Percentiles rank a stretch among this genome's conserved stretches.
phyloP scores from a whole-genome alignment of 176 grass and related monocot genomes.

The Eremochloa ophiuroides region DNA sequence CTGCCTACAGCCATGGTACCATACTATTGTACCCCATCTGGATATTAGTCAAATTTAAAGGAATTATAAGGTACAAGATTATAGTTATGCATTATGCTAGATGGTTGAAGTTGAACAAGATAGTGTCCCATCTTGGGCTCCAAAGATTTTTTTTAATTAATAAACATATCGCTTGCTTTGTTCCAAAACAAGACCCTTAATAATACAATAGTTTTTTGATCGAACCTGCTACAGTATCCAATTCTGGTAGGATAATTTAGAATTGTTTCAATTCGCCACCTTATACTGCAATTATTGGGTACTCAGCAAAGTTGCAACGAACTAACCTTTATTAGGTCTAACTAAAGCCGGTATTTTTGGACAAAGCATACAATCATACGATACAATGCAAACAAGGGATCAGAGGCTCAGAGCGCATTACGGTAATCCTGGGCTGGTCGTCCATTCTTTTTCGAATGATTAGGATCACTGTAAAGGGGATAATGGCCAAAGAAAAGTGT shows the following conservation, averaged over 20 bases:
- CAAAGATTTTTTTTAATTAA: not conserved
- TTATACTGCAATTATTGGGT: conserved; percentile 30
- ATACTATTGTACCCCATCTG: not conserved
- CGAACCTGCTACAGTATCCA: not conserved
- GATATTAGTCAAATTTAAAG: not conserved
- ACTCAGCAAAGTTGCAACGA: conserved; percentile 18
- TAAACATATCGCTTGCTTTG: not conserved
- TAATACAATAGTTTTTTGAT: not conserved
- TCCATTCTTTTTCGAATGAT: conserved; percentile 2
- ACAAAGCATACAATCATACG: conserved; percentile 31
- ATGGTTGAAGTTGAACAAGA: conserved; percentile 1
- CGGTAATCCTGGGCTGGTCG: not conserved
- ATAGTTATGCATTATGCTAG: not conserved
- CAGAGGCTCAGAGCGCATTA: conserved; percentile 9
- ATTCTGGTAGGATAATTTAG: conserved; percentile 2
- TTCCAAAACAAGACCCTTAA: not conserved
- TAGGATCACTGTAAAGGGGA: conserved; percentile 17
- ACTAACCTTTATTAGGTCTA: conserved; percentile 23
- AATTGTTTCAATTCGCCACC: not conserved
- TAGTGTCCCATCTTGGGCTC: conserved; percentile 1
- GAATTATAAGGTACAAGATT: not conserved
- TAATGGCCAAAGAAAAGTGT: conserved; percentile 18
- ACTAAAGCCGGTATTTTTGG: not conserved
- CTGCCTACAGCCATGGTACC: not conserved
- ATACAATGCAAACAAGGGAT: not conserved